Conservation (phyloP, 1,139 yeast species). For the Pichia sp. region DNA sequence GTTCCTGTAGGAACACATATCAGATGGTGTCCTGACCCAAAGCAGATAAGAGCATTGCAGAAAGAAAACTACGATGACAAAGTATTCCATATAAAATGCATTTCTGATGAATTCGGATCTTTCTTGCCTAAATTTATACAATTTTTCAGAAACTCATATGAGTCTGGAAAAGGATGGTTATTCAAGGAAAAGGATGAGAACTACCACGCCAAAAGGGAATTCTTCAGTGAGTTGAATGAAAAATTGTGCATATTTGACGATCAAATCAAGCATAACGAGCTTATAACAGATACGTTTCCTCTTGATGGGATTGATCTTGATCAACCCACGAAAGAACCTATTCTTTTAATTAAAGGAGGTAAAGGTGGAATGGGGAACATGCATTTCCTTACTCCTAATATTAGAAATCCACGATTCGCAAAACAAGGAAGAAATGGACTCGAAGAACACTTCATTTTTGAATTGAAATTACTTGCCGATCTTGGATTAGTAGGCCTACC, state of each 20-base stretch:
- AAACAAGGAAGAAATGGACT: constrained; percentile 73
- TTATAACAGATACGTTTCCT: constrained; percentile 66
- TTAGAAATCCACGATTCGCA: constrained; percentile 86
- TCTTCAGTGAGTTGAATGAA: constrained; percentile 59
- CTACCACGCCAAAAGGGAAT: constrained; percentile 60
- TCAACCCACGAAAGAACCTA: constrained; percentile 60
- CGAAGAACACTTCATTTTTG: constrained; percentile 67
- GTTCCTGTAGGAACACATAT: constrained; percentile 91
- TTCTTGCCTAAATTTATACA: constrained; percentile 45
- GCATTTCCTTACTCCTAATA: constrained; percentile 81
- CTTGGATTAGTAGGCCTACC: constrained; percentile 93
- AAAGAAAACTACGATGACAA: constrained; percentile 21
- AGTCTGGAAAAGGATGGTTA: constrained; percentile 81
- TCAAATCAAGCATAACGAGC: constrained; percentile 58
- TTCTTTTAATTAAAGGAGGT: constrained; percentile 78
- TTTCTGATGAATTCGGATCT: constrained; percentile 26
- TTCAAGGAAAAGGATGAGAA: constrained; percentile 73
- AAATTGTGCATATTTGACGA: constrained; percentile 64
- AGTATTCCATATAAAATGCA: constrained; percentile 28
- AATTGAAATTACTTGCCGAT: constrained; percentile 84
- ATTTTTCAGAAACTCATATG: constrained; percentile 54
- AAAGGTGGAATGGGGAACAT: constrained; percentile 93
- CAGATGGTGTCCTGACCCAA: constrained; percentile 81
- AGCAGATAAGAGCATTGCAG: constrained; percentile 37
- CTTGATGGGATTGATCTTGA: constrained; percentile 72